Conservation (phyloP, 2,329 filamentous ascomycete species). For the Aphanocladium album region DNA sequence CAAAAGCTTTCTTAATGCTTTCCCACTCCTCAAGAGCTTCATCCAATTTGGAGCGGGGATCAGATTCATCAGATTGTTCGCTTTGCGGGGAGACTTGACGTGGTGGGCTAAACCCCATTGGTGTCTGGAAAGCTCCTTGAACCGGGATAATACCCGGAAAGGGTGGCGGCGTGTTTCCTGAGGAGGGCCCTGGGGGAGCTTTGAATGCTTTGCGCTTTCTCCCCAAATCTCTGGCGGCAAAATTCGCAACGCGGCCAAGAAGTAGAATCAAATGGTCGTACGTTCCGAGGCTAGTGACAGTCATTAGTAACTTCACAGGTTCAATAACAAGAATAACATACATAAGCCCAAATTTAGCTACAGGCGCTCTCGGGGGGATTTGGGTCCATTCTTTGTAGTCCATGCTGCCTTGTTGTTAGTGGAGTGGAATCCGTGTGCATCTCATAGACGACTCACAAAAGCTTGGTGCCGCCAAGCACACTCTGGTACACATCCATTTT, state of each 20-base stretch:
- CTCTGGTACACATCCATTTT: constrained; percentile 94
- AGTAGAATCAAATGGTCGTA: constrained; percentile 84
- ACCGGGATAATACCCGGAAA: constrained; percentile 55
- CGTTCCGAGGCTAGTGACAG: constrained; percentile 65
- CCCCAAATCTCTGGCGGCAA: constrained; percentile 68
- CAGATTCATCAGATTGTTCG: constrained; percentile 45
- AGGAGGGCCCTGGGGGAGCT: constrained; percentile 20
- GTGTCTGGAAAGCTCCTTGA: constrained; percentile 43
- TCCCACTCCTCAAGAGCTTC: constrained; percentile 76
- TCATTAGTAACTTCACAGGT: background rate
- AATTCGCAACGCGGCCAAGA: constrained; percentile 73
- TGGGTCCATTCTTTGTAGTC: constrained; percentile 78
- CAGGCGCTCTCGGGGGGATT: constrained; percentile 76
- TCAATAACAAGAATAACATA: constrained; percentile 32
- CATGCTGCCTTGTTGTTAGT: constrained; percentile 49
- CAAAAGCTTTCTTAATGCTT: constrained; percentile 65
- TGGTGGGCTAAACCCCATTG: constrained; percentile 51
- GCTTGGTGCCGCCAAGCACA: constrained; percentile 75
- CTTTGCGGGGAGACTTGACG: constrained; percentile 38
- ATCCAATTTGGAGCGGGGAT: constrained; percentile 60
- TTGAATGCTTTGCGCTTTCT: constrained; percentile 65
- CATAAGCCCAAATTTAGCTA: constrained; percentile 71
- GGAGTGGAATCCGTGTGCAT: background rate
- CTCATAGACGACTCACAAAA: constrained; percentile 61
- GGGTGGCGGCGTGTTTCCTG: constrained; percentile 30